Percentiles rank a stretch among this genome's conserved stretches.
phyloP scores from a whole-genome alignment of 192 early-diverging fungal species.

The Entomortierella chlamydospora region DNA sequence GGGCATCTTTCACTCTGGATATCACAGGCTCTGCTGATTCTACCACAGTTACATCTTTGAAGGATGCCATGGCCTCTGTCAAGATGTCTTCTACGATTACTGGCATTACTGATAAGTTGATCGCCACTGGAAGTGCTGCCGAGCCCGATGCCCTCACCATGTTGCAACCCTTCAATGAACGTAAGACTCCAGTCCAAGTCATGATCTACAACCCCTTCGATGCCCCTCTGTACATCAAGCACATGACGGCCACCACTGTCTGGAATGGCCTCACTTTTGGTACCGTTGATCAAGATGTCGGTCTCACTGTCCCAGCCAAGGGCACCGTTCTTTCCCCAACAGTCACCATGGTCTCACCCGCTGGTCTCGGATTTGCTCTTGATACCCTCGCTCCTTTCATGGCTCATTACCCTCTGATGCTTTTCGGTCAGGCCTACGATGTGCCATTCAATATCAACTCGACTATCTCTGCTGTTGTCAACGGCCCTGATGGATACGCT shows the following conservation, averaged over 20 bases:
- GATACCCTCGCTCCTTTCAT: conserved; percentile 36
- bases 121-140: conserved; percentile 33
- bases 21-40: conserved; percentile 57
- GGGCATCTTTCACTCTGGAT: conserved; percentile 51
- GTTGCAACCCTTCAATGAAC: conserved; percentile 26
- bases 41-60: conserved; percentile 56
- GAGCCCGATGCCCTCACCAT: conserved; percentile 29
- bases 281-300: conserved; percentile 59
- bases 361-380: conserved; percentile 35
- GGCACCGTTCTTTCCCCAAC: conserved; percentile 32
- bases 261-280: conserved; percentile 62
- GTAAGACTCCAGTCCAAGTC: conserved; percentile 56
- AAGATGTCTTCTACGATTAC: conserved; percentile 54
- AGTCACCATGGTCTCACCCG: conserved; percentile 44
- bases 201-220: conserved; percentile 69
- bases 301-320: conserved; percentile 38
- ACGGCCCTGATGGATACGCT: conserved; percentile 23
- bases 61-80: conserved; percentile 60
- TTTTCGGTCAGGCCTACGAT: conserved; percentile 18
- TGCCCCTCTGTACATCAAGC: conserved; percentile 59
- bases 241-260: conserved; percentile 51
- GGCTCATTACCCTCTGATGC: conserved; percentile 19
- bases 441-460: conserved; percentile 46
- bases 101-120: conserved; percentile 59
- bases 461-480: conserved; percentile 34